These are phyloP conservation scores for Xerocomus minutiporus DNA, from an alignment of 1,284 basidiomycete species.

Conservation along the genomic window DNA sequence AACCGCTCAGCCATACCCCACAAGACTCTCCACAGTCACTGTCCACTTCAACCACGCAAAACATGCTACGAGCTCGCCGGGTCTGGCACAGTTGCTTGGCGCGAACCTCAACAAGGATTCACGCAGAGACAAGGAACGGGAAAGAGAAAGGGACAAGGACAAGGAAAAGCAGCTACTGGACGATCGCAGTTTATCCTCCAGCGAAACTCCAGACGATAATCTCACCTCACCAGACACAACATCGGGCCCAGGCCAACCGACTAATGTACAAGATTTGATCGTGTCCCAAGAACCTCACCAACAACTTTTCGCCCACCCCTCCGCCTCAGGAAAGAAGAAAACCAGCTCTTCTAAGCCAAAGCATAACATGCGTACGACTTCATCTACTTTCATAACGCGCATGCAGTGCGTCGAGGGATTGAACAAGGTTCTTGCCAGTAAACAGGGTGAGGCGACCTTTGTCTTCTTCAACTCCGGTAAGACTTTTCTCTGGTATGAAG, in stretches of 20 bases:
- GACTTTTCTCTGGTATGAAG: slow-evolving; percentile 79
- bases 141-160: slow-evolving; percentile 50
- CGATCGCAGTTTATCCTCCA: slow-evolving; percentile 71
- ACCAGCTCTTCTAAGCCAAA: slow-evolving; percentile 64
- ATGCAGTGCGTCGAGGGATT: slow-evolving; percentile 77
- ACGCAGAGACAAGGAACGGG: slow-evolving; percentile 39
- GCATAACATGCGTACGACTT: slow-evolving; percentile 83
- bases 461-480: slow-evolving; percentile 81
- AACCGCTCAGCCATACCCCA: slow-evolving; percentile 52
- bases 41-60: slow-evolving; percentile 61
- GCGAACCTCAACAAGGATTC: slow-evolving; percentile 39
- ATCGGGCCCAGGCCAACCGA: slow-evolving; percentile 18
- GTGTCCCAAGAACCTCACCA: slow-evolving; percentile 36
- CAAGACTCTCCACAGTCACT: slow-evolving; percentile 57
- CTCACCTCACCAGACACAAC: slow-evolving; percentile 38
- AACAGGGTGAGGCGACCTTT: slow-evolving; percentile 78
- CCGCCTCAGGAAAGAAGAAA: slow-evolving; percentile 57
- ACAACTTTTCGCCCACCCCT: slow-evolving; percentile 47
- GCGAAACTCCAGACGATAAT: slow-evolving; percentile 64
- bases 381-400: slow-evolving; percentile 85
- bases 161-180: slow-evolving; percentile 46
- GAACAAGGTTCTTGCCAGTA: slow-evolving; percentile 66
- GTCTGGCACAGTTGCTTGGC: slow-evolving; percentile 63
- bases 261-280: slow-evolving; percentile 31
- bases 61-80: slow-evolving; percentile 44